Conservation (phyloP, 305 asterid genomes). For the Lippia alba region DNA sequence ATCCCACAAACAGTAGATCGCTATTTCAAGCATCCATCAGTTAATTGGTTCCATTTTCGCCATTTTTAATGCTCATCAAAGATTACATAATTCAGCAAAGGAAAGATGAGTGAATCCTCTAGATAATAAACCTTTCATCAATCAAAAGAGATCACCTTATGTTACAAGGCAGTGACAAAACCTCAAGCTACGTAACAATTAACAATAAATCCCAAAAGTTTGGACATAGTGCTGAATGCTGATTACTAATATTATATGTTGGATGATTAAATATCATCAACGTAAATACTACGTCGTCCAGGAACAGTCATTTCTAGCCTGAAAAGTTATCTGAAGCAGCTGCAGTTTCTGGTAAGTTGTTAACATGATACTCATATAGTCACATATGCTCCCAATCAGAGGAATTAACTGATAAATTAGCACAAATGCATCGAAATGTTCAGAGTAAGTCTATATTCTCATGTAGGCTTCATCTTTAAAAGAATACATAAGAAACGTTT, state of each 20-base stretch:
- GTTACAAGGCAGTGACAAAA: neutral
- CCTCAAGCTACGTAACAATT: too few species aligned
- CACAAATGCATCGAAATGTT: neutral
- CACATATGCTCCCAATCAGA: too few species aligned
- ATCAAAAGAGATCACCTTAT: neutral
- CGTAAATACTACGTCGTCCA: neutral
- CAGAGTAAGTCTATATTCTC: neutral
- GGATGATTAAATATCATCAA: neutral
- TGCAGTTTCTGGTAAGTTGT: neutral
- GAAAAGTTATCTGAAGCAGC: neutral
- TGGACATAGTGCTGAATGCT: neutral
- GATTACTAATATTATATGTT: neutral
- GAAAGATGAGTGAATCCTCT: constrained; percentile 3
- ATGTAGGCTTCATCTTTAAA: too few species aligned
- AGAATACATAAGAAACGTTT: too few species aligned
- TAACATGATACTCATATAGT: too few species aligned
- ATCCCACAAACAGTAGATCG: neutral
- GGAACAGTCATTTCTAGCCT: neutral
- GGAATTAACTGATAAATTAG: neutral
- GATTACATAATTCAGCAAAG: constrained; percentile 12
- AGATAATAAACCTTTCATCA: constrained; percentile 1
- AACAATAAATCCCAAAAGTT: neutral
- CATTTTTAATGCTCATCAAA: neutral
- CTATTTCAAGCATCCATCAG: too few species aligned
- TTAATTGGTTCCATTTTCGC: neutral